Evolutionary conservation across 148 eudicot species (phyloP).

Genomic region (Amaranthus palmeri): DNA sequence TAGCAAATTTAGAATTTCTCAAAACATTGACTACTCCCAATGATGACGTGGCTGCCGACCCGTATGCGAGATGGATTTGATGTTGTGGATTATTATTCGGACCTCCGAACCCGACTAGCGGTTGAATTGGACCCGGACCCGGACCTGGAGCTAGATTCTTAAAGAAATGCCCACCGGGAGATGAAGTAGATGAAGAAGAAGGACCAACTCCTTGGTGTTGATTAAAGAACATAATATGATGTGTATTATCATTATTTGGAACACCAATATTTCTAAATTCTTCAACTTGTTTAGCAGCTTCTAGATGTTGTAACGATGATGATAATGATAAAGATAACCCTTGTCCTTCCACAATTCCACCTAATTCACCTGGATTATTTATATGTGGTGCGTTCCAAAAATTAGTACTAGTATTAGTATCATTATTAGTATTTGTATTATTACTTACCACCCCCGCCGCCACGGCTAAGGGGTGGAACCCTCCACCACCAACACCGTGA

Average conservation of each 20-base stretch:
- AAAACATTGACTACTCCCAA: conserved; percentile 55
- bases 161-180: conserved; percentile 28
- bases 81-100: conserved; percentile 1
- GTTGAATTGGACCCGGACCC: conserved; percentile 11
- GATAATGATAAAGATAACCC: conserved; percentile 79
- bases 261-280: conserved; percentile 41
- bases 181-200: not conserved
- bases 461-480: no score
- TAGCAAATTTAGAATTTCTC: conserved; percentile 69
- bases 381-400: conserved; percentile 20
- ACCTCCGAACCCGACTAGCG: conserved; percentile 32
- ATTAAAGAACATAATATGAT: conserved; percentile 49
- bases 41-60: conserved; percentile 35
- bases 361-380: conserved; percentile 31
- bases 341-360: conserved; percentile 24
- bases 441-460: no score
- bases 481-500: no score
- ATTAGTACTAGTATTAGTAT: conserved; percentile 18
- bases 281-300: conserved; percentile 52
- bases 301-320: conserved; percentile 54
- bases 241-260: conserved; percentile 15
- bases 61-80: conserved; percentile 44
- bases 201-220: conserved; percentile 27
- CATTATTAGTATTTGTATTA: no score
- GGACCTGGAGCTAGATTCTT: conserved; percentile 33